Evolutionary conservation across 2,329 filamentous ascomycete genomes (phyloP).

Genomic region (Venturia carpophila): DNA sequence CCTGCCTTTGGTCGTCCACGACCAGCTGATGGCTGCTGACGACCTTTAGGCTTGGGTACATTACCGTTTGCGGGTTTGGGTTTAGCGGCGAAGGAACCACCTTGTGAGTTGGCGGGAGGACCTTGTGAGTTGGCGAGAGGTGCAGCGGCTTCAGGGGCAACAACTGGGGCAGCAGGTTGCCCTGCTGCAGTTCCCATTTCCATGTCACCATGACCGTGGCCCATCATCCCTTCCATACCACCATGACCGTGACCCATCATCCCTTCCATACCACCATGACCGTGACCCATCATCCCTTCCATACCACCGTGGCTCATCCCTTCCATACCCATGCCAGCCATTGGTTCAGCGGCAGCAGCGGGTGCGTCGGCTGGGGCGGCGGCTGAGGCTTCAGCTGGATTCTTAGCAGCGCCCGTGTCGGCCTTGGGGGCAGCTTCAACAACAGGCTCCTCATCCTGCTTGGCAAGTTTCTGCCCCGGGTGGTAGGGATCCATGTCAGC

Average conservation of each 20-base stretch:
- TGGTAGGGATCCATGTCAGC: constrained; percentile 11
- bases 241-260: no score
- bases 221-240: constrained; percentile 11
- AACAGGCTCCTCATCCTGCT: not conserved
- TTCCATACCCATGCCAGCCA: not conserved
- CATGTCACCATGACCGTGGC: not conserved
- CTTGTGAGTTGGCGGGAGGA: no score
- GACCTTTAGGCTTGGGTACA: no score
- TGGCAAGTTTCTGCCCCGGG: constrained; percentile 4
- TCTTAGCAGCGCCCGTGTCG: not conserved
- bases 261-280: no score
- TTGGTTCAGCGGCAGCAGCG: not conserved
- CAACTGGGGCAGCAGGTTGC: no score
- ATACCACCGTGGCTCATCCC: constrained; percentile 9
- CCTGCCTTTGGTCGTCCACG: not conserved
- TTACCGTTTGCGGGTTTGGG: no score
- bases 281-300: no score
- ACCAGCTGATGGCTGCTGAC: no score
- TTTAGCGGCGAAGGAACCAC: no score
- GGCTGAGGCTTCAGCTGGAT: not conserved
- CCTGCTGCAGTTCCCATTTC: no score
- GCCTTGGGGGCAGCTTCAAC: not conserved
- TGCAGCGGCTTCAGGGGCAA: not conserved
- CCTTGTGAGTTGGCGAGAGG: no score
- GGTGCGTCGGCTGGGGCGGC: not conserved